phyloP scores from a whole-genome alignment of 768 basidiomycete genomes.

The Gelatoporia subvermispora region DNA sequence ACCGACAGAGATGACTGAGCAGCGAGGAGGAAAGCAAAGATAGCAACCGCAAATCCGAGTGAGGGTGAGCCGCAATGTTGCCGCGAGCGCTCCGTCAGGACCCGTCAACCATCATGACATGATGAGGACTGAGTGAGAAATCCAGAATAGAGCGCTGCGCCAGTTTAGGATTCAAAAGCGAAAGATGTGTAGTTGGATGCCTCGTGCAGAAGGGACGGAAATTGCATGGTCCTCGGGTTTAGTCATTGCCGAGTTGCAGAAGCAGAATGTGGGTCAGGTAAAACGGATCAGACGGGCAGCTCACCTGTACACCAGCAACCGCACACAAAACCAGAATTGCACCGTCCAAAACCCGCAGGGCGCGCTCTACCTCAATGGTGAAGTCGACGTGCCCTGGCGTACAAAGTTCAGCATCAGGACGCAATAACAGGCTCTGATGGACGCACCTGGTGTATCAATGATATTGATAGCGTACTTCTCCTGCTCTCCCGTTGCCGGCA shows the following conservation, averaged over 20 bases:
- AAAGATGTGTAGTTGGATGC: too few relatives aligned
- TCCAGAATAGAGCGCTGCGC: too few relatives aligned
- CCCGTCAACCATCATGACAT: not conserved
- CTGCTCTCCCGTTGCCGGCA: slow-evolving; percentile 55
- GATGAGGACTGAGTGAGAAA: not conserved
- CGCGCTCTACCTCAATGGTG: slow-evolving; percentile 98
- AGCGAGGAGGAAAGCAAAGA: too few relatives aligned
- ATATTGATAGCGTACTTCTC: slow-evolving; percentile 94
- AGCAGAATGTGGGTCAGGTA: too few relatives aligned
- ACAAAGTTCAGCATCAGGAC: not conserved
- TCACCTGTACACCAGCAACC: slow-evolving; percentile 90
- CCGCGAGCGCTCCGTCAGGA: too few relatives aligned
- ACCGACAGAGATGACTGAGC: too few relatives aligned
- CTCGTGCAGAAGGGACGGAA: too few relatives aligned
- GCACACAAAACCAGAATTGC: slow-evolving; percentile 96
- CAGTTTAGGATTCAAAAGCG: too few relatives aligned
- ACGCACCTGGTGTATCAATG: slow-evolving; percentile 91
- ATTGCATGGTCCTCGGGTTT: too few relatives aligned
- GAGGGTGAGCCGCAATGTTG: too few relatives aligned
- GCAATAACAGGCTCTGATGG: not conserved
- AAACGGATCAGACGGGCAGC: slow-evolving; percentile 5
- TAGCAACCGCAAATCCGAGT: too few relatives aligned
- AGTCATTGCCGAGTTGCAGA: too few relatives aligned
- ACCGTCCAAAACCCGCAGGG: slow-evolving; percentile 92
- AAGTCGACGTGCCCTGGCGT: slow-evolving; percentile 95